A percentile compares a stretch with the other conserved stretches of the same genome.
Conservation (phyloP, 2,329 filamentous ascomycete species). For the Mariannaea sp. region DNA sequence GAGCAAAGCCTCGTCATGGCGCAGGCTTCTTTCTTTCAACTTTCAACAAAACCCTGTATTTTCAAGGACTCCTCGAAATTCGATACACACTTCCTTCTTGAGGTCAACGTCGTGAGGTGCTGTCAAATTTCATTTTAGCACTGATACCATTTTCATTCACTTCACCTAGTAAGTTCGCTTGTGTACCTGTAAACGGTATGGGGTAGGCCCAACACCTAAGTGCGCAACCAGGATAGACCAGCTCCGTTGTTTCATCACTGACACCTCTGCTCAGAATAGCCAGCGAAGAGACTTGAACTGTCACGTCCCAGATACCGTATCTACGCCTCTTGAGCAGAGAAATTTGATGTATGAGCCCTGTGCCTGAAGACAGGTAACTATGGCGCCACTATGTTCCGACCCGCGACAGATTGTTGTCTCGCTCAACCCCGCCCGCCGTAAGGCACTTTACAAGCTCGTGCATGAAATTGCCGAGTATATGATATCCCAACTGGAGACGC, state of each 20-base stretch:
- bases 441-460: conserved; percentile 56
- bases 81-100: no score
- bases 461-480: conserved; percentile 59
- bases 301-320: not conserved
- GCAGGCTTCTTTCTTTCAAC: not conserved
- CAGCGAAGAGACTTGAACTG: no score
- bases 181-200: conserved; percentile 12
- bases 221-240: no score
- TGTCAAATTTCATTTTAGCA: not conserved
- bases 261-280: no score
- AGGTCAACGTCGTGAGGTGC: not conserved
- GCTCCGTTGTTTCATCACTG: no score
- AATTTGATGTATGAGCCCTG: not conserved
- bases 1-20: not conserved
- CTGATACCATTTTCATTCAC: not conserved
- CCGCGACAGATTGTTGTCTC: conserved; percentile 61
- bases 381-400: conserved; percentile 60
- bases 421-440: conserved; percentile 57
- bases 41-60: no score
- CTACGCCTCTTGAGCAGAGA: not conserved
- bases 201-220: no score
- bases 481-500: conserved; percentile 55
- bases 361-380: conserved; percentile 32
- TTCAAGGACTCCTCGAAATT: no score
- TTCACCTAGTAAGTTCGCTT: conserved; percentile 3